Percentiles rank a stretch among this genome's conserved stretches.
Conservation (phyloP, 208 protist species). For the Trypanosoma platydactyli region DNA sequence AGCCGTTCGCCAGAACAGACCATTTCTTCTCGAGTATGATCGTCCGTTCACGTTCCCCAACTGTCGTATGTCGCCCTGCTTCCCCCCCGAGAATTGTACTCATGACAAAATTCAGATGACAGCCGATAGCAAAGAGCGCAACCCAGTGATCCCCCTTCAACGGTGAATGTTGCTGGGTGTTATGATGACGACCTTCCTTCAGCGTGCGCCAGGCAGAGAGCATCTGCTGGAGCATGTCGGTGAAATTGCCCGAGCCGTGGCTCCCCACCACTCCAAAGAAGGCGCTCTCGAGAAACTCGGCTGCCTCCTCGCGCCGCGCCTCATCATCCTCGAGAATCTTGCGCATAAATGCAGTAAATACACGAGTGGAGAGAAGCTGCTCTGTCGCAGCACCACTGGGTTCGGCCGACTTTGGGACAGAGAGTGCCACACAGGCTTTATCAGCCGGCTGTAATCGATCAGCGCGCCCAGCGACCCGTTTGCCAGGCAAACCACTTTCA, state of each 20-base stretch:
- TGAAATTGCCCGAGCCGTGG: conserved; percentile 41
- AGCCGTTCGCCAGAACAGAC: conserved; percentile 19
- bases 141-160: conserved; percentile 64
- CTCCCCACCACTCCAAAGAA: conserved; percentile 58
- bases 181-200: conserved; percentile 21
- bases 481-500: not conserved
- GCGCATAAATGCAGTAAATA: conserved; percentile 30
- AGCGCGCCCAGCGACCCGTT: conserved; percentile 5
- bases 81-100: conserved; percentile 17
- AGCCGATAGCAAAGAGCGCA: conserved; percentile 57
- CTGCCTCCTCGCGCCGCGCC: conserved; percentile 26
- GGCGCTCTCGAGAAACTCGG: conserved; percentile 40
- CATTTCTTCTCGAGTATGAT: conserved; percentile 23
- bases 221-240: conserved; percentile 46
- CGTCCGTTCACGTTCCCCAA: not conserved
- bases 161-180: not conserved
- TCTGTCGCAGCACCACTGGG: conserved; percentile 1
- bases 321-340: conserved; percentile 30
- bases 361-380: conserved; percentile 27
- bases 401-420: not conserved
- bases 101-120: conserved; percentile 59
- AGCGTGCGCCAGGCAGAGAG: conserved; percentile 44
- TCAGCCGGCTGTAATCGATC: not conserved
- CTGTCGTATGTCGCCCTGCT: not conserved
- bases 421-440: not conserved